phyloP scores from a whole-genome alignment of 768 basidiomycete genomes.

The Suillus bovinus region DNA sequence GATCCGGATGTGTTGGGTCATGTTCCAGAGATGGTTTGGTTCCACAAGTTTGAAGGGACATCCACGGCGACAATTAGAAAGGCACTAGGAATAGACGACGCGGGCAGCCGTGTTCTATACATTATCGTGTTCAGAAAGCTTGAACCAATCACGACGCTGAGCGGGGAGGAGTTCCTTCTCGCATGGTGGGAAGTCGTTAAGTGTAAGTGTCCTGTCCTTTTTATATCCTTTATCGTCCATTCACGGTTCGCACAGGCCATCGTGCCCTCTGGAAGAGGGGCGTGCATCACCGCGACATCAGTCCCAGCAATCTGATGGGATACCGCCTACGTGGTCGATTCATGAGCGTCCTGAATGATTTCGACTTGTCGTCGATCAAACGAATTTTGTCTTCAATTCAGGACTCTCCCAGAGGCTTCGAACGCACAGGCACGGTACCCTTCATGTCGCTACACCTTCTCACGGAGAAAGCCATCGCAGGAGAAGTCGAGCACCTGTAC shows the following conservation, averaged over 20 bases:
- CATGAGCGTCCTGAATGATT: not conserved
- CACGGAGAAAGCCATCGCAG: not conserved
- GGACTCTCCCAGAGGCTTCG: not conserved
- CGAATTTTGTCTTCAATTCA: too few species aligned
- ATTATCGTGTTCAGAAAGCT: too few species aligned
- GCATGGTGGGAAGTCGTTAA: not conserved
- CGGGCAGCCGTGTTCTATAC: not conserved
- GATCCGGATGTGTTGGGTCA: not conserved
- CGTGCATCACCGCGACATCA: not conserved
- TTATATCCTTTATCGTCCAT: not conserved
- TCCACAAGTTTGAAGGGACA: not conserved
- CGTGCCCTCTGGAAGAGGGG: not conserved
- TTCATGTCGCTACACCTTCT: not conserved
- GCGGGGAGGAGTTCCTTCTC: not conserved
- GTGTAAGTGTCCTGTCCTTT: not conserved
- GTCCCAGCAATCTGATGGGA: not conserved
- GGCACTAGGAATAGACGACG: not conserved
- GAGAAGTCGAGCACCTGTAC: not conserved
- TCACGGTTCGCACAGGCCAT: not conserved
- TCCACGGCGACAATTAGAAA: not conserved
- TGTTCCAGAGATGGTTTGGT: conserved; percentile 1
- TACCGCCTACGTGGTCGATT: not conserved
- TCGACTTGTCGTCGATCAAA: not conserved
- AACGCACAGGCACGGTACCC: not conserved
- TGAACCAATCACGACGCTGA: not conserved